Percentiles rank a stretch among this genome's conserved stretches.
These are phyloP conservation scores for Fusarium sp. DNA, from an alignment of 2,329 filamentous ascomycete genomes.

Conservation along the genomic window DNA sequence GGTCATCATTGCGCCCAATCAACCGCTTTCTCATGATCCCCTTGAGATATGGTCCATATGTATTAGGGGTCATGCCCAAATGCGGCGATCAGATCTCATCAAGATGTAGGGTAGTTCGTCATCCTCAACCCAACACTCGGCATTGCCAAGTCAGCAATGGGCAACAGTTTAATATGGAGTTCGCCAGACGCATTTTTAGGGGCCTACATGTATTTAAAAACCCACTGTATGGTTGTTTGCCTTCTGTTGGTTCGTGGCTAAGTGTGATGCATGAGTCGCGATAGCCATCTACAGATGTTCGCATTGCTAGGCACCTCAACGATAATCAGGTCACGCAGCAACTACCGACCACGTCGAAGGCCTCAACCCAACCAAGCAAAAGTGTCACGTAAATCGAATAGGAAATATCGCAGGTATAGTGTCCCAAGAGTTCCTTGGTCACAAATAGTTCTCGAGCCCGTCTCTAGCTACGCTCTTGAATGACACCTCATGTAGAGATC, in stretches of 20 bases:
- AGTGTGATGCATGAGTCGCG: neutral
- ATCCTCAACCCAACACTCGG: neutral
- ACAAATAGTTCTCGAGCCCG: neutral
- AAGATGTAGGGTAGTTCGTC: neutral
- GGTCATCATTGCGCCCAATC: neutral
- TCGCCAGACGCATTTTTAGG: neutral
- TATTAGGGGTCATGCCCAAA: neutral
- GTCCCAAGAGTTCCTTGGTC: neutral
- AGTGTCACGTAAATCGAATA: too few relatives aligned
- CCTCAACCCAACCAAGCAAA: too few relatives aligned
- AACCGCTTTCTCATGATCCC: neutral
- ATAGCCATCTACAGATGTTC: too few relatives aligned
- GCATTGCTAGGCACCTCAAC: too few relatives aligned
- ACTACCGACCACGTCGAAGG: too few relatives aligned
- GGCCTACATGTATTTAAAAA: neutral
- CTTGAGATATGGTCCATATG: neutral
- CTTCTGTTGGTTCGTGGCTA: neutral
- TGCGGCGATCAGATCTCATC: neutral
- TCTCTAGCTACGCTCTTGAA: neutral
- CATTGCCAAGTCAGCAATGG: neutral
- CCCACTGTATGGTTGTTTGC: neutral
- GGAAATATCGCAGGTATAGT: neutral
- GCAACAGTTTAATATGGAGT: neutral
- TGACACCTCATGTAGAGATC: neutral
- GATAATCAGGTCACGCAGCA: too few relatives aligned